Base-by-base conservation (phyloP, 2,329 filamentous ascomycete species). In the Epichloe sylvatica region DNA sequence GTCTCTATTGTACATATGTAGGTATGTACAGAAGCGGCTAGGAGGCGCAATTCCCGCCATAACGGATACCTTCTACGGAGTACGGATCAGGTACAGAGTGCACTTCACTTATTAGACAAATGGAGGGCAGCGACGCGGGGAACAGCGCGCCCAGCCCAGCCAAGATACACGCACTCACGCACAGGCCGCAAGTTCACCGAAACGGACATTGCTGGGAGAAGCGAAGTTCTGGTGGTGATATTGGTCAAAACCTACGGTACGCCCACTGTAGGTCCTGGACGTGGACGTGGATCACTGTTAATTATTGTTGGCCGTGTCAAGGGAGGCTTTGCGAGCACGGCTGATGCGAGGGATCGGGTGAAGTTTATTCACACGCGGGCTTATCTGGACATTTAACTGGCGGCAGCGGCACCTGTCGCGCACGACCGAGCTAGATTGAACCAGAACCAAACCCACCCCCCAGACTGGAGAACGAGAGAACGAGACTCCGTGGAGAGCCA, bases 331-430 rank as follows among this genome's bases (percentile, higher is more conserved):
- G 30, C 30, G 9, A 30, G 30, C 9, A 19, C 17, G 39, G 39
- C 3, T 12, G 8, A 41, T 41, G 11, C n/a, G 17, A 41, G 13
- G 21, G n/a, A 15, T 33, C 23, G 21, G 13, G 12, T 19, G 23
- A 46, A 46, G 45, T 41, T 12, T 45, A 37, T 39, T 35, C 15
- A 38, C 45, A 47, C 38, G 49, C 45, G 44, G 45, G 45, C 44
- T 30, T 34, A 30, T 46, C 49, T 6, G 11, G 19, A 21, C 39
- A 12, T 44, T 35, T 40, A 25, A 51, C 45, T 44, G 39, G 39
- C 34, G 34, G 19, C 38, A 37, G 39, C 34, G 34, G 19, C 38
- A 37, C 15, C 17, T 7, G 17, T 17, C 19, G 40, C n/a, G 23
- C 21, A 30, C 21, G 23, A 37, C 23, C 23, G 23, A 25, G 23